phyloP scores from a whole-genome alignment of 2,329 filamentous ascomycete species.

The Dactylellina haptotyla region DNA sequence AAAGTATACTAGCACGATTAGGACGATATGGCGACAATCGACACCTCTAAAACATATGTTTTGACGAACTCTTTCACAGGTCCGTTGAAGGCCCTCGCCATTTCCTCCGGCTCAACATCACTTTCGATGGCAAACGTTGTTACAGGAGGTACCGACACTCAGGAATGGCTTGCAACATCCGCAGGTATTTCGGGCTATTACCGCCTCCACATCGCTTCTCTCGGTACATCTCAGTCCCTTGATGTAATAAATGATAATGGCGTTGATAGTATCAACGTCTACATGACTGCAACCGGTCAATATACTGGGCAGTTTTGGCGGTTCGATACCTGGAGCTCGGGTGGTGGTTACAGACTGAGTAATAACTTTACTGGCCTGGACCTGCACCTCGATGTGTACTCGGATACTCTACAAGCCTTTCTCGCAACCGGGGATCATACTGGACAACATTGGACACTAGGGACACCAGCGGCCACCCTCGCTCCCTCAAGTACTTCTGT shows the following conservation, averaged over 20 bases:
- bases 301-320: conserved; percentile 28
- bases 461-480: neutral
- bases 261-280: conserved; percentile 15
- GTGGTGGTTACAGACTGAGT: conserved; percentile 14
- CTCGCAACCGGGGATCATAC: conserved; percentile 7
- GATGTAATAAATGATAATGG: conserved; percentile 37
- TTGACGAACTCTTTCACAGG: conserved; percentile 25
- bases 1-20: too few species aligned
- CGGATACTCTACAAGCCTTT: conserved; percentile 10
- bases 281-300: conserved; percentile 13
- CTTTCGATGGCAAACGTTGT: neutral
- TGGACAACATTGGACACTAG: conserved; percentile 32
- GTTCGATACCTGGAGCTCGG: conserved; percentile 19
- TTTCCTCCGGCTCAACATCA: neutral
- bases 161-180: conserved; percentile 13
- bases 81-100: conserved; percentile 3
- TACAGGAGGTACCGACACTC: neutral
- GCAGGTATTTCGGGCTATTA: neutral
- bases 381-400: conserved; percentile 25
- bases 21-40: conserved; percentile 37
- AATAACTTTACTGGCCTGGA: conserved; percentile 25
- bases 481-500: neutral
- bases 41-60: conserved; percentile 27
- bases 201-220: conserved; percentile 23
- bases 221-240: conserved; percentile 5